Conservation (phyloP, 768 basidiomycete species). For the Mycena kentingensis region DNA sequence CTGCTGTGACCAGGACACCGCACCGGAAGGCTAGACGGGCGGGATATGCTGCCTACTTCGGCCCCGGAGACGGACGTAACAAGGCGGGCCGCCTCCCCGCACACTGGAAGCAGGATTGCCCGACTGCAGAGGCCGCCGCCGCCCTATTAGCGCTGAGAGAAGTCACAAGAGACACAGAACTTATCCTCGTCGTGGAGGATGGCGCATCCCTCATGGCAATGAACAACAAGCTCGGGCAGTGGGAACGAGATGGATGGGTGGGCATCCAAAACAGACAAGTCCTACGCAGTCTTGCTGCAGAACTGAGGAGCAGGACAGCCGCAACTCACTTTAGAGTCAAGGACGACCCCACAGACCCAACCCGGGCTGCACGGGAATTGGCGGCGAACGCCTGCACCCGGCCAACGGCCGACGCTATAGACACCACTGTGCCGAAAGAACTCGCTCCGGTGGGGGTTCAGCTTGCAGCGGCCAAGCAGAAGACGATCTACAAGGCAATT, state of each 20-base stretch:
- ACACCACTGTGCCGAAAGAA: neutral
- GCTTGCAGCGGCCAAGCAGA: neutral
- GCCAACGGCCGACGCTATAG: neutral
- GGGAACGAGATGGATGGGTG: conserved; percentile 6
- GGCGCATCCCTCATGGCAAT: too few species aligned
- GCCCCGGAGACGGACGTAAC: too few species aligned
- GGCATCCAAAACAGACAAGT: neutral
- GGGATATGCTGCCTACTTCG: too few species aligned
- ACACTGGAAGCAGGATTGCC: too few species aligned
- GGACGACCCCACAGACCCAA: neutral
- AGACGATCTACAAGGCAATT: neutral
- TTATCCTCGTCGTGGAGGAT: too few species aligned
- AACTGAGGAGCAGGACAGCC: neutral
- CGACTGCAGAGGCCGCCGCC: too few species aligned
- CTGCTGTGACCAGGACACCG: too few species aligned
- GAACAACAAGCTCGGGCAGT: neutral
- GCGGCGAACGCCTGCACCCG: neutral
- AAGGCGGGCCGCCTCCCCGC: too few species aligned
- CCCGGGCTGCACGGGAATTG: neutral
- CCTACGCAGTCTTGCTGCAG: neutral
- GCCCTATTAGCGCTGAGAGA: too few species aligned
- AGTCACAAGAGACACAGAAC: too few species aligned
- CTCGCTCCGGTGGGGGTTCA: neutral
- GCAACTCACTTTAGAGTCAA: neutral
- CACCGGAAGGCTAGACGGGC: too few species aligned